Evolutionary conservation across 2,329 filamentous ascomycete genomes (phyloP), one percentile per base, ranked within the genome.

Genomic region (Macrophomina phaseolina): DNA sequence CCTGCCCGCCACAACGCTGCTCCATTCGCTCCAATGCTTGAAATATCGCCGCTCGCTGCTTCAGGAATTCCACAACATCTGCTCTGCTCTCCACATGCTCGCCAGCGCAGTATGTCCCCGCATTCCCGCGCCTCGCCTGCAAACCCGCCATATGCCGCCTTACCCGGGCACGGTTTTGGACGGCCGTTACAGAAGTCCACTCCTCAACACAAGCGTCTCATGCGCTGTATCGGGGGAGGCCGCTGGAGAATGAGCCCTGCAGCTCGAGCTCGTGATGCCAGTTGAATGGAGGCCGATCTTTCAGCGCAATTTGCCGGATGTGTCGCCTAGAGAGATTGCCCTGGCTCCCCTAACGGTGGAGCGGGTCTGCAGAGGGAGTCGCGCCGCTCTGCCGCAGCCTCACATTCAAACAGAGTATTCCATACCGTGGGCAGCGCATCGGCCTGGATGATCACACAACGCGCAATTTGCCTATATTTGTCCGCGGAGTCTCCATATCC

Each of bases 61-160:
- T 28, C 58, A 34, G 34, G 18, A 38, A 9, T 14, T 14, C 16
- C 42, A 45, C 42, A 14, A n/a, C 42, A 5, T 62, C 42, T 62
- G 58, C 58, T 7, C 23, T 48, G n/a, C 30, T 9, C 42, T 49
- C 58, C 58, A 38, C 58, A 62, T 49, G 46, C 58, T 28, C 36
- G 58, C 28, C 42, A 45, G 28, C 45, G 38, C 42, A 45, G 28
- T 40, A 32, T 14, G 18, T 16, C 56, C 42, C 23, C 23, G 23
- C n/a, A 62, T 62, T 62, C 58, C 42, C 46, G 42, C 32, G 30
- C 45, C 6, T 23, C 56, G 16, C 23, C 40, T 61, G 14, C 34
- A 23, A 40, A 3, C 23, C 23, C 23, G 23, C 23, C 23, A 23
- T 23, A 23, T 23, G 28, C 55, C 55, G 55, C 23, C 18, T 58